Evolutionary conservation across 2,329 filamentous ascomycete genomes (phyloP).

Genomic region (Teratosphaeria nubilosa): DNA sequence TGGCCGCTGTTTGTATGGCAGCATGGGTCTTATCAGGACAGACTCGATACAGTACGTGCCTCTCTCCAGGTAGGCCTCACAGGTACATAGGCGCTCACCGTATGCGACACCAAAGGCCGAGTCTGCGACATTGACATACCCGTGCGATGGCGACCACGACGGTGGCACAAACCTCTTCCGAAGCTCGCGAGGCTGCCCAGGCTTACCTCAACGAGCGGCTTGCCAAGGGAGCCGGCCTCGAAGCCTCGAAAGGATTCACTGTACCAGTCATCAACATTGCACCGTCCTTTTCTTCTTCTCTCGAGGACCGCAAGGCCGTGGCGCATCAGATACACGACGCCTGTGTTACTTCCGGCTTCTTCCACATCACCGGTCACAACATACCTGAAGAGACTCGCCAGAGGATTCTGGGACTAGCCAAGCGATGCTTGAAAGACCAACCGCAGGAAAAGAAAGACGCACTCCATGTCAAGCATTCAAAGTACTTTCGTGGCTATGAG

Average conservation of each 20-base stretch:
- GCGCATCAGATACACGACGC: conserved; percentile 30
- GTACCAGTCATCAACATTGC: conserved; percentile 31
- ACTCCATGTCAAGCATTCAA: conserved; percentile 30
- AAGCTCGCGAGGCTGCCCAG: conserved; percentile 26
- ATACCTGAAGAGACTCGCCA: conserved; percentile 20
- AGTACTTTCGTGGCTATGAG: conserved; percentile 33
- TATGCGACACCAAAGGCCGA: neutral
- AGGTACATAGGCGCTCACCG: neutral
- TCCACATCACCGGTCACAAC: conserved; percentile 32
- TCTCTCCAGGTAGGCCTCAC: neutral
- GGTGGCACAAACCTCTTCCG: conserved; percentile 14
- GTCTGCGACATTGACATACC: neutral
- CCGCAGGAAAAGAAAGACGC: conserved; percentile 27
- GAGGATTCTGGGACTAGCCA: conserved; percentile 27
- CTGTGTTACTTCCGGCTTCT: conserved; percentile 31
- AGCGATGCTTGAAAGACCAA: conserved; percentile 28
- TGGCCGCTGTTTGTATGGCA: neutral
- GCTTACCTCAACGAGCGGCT: conserved; percentile 27
- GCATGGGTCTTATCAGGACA: neutral
- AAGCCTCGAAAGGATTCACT: conserved; percentile 16
- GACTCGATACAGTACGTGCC: neutral
- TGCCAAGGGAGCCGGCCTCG: conserved; percentile 8
- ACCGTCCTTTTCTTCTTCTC: conserved; percentile 25
- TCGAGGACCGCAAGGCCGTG: conserved; percentile 25
- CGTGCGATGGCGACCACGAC: conserved; percentile 4